Percentiles rank a stretch among this genome's conserved stretches.
These are phyloP conservation scores for Rhynchosporium graminicola DNA, from an alignment of 2,329 filamentous ascomycete genomes.

Conservation along the genomic window DNA sequence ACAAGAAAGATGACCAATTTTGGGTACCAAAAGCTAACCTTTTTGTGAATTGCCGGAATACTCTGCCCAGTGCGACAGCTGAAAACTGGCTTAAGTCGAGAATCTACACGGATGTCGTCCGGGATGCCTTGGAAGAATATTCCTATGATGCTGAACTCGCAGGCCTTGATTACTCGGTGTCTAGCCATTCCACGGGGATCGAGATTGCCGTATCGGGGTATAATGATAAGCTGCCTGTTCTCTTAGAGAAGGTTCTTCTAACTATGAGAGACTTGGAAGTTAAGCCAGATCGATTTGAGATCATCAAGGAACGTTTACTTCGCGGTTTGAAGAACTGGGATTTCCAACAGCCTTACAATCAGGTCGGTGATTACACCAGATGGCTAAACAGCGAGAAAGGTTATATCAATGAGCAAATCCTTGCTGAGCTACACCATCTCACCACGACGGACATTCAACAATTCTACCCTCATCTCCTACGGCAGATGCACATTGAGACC, in stretches of 20 bases:
- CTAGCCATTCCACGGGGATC: conserved; percentile 70
- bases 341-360: conserved; percentile 84
- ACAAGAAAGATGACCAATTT: conserved; percentile 97
- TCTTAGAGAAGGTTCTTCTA: conserved; percentile 83
- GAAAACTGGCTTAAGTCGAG: conserved; percentile 76
- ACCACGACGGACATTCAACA: conserved; percentile 71
- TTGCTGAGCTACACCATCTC: conserved; percentile 73
- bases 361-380: conserved; percentile 79
- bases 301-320: conserved; percentile 82
- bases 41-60: conserved; percentile 76
- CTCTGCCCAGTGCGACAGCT: conserved; percentile 76
- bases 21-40: conserved; percentile 96
- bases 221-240: conserved; percentile 91
- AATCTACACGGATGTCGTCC: conserved; percentile 81
- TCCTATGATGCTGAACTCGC: conserved; percentile 95
- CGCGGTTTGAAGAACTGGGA: conserved; percentile 84
- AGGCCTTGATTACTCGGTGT: conserved; percentile 81
- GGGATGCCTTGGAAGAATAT: conserved; percentile 88
- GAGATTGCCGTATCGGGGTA: conserved; percentile 83
- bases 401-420: conserved; percentile 77
- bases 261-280: conserved; percentile 84
- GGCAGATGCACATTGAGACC: conserved; percentile 84
- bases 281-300: conserved; percentile 83
- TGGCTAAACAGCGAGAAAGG: conserved; percentile 78
- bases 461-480: conserved; percentile 79